These are phyloP conservation scores for Populus hybrid DNA, from an alignment of 441 rosid species.

Conservation along the genomic window DNA sequence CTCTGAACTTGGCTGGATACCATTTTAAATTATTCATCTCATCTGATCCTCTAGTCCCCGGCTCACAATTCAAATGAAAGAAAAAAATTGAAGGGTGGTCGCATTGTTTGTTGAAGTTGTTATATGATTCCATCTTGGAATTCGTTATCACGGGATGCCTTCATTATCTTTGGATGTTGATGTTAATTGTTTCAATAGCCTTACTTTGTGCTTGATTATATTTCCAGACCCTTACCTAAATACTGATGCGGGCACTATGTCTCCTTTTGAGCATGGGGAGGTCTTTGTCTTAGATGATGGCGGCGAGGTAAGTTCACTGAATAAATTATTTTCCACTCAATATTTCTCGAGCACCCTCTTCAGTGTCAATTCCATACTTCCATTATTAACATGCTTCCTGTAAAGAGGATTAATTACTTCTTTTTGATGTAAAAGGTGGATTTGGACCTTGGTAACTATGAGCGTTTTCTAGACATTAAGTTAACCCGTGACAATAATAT, in stretches of 20 bases:
- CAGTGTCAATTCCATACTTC: background rate
- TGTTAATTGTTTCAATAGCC: background rate
- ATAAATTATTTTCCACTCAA: background rate
- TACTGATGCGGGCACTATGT: conserved; percentile 97
- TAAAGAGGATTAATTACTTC: background rate
- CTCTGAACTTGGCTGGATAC: background rate
- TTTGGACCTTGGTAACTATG: conserved; percentile 95
- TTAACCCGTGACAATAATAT: conserved; percentile 84
- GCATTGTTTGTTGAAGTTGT: background rate
- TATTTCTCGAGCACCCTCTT: background rate
- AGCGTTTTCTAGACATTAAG: conserved; percentile 75
- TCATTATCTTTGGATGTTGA: background rate
- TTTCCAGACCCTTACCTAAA: conserved; percentile 84
- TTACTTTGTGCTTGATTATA: background rate
- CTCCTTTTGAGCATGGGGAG: conserved; percentile 95
- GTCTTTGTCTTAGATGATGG: conserved; percentile 95
- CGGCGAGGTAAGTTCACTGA: conserved; percentile 62
- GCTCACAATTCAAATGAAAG: conserved; percentile 4
- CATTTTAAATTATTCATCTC: background rate
- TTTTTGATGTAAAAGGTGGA: conserved; percentile 52
- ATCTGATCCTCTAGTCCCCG: background rate
- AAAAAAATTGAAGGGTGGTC: background rate
- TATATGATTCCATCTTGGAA: background rate
- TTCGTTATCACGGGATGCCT: background rate
- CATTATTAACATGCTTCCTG: background rate